These are phyloP conservation scores for Phalaenopsis hybrid DNA, from an alignment of 116 monocot species.

Conservation along the genomic window DNA sequence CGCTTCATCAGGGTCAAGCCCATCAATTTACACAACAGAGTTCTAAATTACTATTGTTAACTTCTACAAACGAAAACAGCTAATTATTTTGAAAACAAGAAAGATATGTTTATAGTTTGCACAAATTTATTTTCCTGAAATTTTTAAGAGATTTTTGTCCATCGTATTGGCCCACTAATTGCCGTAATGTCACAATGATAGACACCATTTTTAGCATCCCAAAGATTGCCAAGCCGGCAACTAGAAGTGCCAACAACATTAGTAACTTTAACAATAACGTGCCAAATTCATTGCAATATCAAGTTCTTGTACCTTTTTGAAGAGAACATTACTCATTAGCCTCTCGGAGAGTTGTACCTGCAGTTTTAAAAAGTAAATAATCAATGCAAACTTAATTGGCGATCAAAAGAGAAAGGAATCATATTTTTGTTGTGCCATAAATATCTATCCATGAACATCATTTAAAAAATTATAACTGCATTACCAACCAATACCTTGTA, in stretches of 20 bases:
- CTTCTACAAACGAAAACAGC: too few relatives aligned
- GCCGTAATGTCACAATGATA: too few relatives aligned
- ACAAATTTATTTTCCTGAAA: too few relatives aligned
- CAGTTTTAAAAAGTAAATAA: conserved; percentile 9
- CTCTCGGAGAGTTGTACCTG: conserved; percentile 97
- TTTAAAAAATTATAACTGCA: conserved; percentile 4
- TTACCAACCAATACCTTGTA: conserved; percentile 67
- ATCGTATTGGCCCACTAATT: too few relatives aligned
- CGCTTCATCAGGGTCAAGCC: too few relatives aligned
- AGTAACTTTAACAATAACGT: not conserved
- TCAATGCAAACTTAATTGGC: not conserved
- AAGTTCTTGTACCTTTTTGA: conserved; percentile 60
- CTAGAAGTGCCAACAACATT: not conserved
- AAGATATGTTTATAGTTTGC: too few relatives aligned
- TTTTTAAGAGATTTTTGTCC: too few relatives aligned
- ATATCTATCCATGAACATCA: not conserved
- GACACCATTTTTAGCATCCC: too few relatives aligned
- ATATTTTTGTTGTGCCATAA: not conserved
- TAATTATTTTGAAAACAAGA: too few relatives aligned
- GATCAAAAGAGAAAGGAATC: not conserved
- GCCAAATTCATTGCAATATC: not conserved
- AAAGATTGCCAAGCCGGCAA: too few relatives aligned
- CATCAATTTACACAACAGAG: too few relatives aligned
- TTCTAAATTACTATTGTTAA: too few relatives aligned
- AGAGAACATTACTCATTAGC: conserved; percentile 91